Evolutionary conservation across 148 eudicot genomes (phyloP), one percentile per base, ranked within the genome.

Genomic region (Chenopodium album): DNA sequence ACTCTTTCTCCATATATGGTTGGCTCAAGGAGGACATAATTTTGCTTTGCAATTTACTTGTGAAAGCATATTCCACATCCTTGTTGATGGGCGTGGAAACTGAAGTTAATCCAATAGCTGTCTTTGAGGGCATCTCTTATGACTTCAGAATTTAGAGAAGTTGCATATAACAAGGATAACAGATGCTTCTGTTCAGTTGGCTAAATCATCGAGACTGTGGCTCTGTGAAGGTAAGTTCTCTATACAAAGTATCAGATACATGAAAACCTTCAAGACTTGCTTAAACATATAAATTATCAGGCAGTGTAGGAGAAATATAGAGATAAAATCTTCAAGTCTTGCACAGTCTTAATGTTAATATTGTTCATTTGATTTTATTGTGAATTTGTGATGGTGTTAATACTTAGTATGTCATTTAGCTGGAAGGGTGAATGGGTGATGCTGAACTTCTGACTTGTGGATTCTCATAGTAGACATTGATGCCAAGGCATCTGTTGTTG

Each of bases 171-270:
- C 37, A 54, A 54, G 32, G 56, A 32, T 13, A 60, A 2, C 34
- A 37, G 62, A 2, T 71, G 22, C 64, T 41, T 41, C 52, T 46
- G 64, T 80, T 41, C 69, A 72, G 34, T 59, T 60, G 54, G 68
- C 41, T 64, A 6, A 71, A 60, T 72, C 70, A 41, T 65, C 46
- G 52, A 4, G 20, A 48, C 2, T 37, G 76, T 26, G 65, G 68
- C 76, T 72, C 19, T 56, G 48, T n/a, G 50, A 13, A 79, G 82
- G 82, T 79, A 71, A 29, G 50, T 41, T n/a, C 52, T 64, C 50
- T 77, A 56, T 9, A 4, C 64, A 56, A 22, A 23, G 64, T 50
- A 65, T 46, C 10, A 6, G 4, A 46, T 44, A 17, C 22, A 47
- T 67, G 73, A 19, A 78, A 44, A 44, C 73, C 56, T 78, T 64